Base-by-base conservation (phyloP, 2,329 filamentous ascomycete genomes). In the Colletotrichum echinochloae region DNA sequence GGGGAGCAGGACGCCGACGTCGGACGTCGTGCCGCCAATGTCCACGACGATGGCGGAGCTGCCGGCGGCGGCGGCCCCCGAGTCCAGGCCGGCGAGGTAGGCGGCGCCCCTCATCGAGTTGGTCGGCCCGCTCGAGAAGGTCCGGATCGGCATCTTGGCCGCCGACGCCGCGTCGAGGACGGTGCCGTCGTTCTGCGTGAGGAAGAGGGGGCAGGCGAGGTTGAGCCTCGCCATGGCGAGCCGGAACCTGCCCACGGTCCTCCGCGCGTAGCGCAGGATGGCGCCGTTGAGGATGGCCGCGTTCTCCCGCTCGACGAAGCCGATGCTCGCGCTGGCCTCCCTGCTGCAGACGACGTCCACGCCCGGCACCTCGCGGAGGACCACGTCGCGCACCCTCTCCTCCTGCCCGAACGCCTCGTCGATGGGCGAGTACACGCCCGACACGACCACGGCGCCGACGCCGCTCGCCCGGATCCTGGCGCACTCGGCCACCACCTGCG, bases 151-250 rank as follows among this genome's bases (percentile, higher is more conserved):
- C 30, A 89, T 79, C 20, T 82, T 79, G 0, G 87, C 84, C 1
- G 89, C 89, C 63, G 83, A 81, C 3, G 83, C 82, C 0, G 85
- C 87, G 7, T 86, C 84, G 8, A 89, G 78, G 3, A 91, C 81
- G 0, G 88, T 91, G 1, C 90, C 89, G 73, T 91, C 89, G 59
- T 91, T 91, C 73, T 90, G 86, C 0, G 89, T 89, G 48, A 92
- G 81, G 71, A 89, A 91, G 0, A 90, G 82, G 0, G 87, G 87
- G 52, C 88, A 90, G 0, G 75, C 74, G 1, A 90, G 77, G 0
- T 83, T 81, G 2, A 91, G 78, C 2, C 81, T 80, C 49, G 78
- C 77, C 52, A 90, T 83, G 0, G 89, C 85, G 46, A 81, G 79
- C 30, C 85, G 81, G 73, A 91, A 91, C 72, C 82, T 82, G 20